phyloP scores from a whole-genome alignment of 2,329 filamentous ascomycete species.

The Neofusicoccum laricinum region DNA sequence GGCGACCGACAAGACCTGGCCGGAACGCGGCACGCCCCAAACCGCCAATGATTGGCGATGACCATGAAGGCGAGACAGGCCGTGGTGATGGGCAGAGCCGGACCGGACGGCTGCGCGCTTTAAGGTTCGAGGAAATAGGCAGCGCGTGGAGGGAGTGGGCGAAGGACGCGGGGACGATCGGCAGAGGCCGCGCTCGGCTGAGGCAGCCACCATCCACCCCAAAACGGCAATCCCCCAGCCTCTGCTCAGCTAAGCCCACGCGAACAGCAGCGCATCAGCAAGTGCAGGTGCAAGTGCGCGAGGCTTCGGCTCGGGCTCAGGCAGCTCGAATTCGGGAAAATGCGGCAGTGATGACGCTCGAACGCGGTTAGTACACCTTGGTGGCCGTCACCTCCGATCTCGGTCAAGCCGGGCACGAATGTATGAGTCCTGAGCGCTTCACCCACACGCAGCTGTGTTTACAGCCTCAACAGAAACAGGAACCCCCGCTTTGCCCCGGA shows the following conservation, averaged over 20 bases:
- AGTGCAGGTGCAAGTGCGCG: no score
- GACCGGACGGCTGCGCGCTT: background rate
- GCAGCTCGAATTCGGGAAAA: background rate
- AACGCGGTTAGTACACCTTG: background rate
- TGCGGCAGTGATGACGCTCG: background rate
- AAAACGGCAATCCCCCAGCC: background rate
- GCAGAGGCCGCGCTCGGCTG: background rate
- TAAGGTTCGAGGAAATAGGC: background rate
- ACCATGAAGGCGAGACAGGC: background rate
- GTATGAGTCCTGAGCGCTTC: background rate
- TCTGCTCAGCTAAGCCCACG: background rate
- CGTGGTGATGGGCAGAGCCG: background rate
- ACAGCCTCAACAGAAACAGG: background rate
- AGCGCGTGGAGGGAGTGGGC: background rate
- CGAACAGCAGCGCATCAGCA: background rate
- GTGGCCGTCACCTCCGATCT: background rate
- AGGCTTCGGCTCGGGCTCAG: background rate
- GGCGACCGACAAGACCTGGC: background rate
- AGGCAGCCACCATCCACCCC: background rate
- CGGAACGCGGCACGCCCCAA: background rate
- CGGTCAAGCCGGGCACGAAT: background rate
- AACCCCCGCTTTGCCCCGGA: background rate
- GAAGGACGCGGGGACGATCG: no score
- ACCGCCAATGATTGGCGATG: no score
- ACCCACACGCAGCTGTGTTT: background rate